Conservation (phyloP, 2,329 filamentous ascomycete species). For the Pseudogymnoascus sp. region DNA sequence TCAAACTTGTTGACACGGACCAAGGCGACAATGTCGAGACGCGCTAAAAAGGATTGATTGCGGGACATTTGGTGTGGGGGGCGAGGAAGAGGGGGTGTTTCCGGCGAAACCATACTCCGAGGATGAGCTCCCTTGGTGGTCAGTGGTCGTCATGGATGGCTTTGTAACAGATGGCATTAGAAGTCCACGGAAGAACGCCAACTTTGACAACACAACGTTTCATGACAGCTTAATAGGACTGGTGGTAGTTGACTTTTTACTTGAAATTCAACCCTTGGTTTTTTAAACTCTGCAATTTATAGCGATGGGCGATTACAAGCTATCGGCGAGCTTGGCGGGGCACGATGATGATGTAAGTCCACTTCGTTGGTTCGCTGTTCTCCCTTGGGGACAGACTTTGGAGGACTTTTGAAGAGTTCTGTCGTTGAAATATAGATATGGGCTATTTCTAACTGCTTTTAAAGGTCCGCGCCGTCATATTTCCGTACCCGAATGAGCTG, state of each 20-base stretch:
- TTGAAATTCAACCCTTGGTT: background rate
- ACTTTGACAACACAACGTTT: constrained; percentile 6
- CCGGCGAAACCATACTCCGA: background rate
- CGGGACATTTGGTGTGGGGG: constrained; percentile 7
- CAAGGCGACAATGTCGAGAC: constrained; percentile 10
- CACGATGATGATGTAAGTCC: constrained; percentile 85
- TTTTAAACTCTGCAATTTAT: background rate
- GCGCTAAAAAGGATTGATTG: constrained; percentile 11
- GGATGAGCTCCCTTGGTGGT: background rate
- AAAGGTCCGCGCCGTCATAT: constrained; percentile 81
- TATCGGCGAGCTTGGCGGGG: constrained; percentile 81
- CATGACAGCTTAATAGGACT: background rate
- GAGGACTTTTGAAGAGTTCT: background rate
- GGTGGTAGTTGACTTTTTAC: background rate
- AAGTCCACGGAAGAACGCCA: constrained; percentile 1
- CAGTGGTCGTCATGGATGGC: constrained; percentile 1
- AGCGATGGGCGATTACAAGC: constrained; percentile 77
- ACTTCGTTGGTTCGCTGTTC: background rate
- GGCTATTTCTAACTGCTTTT: constrained; percentile 15
- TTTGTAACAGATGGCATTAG: constrained; percentile 11
- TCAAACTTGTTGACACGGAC: constrained; percentile 6
- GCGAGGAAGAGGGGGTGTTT: background rate
- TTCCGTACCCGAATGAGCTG: constrained; percentile 64
- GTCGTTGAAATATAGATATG: background rate
- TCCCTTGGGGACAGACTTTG: background rate